Percentiles rank a stretch among this genome's conserved stretches.
phyloP scores from a whole-genome alignment of 2,329 filamentous ascomycete genomes.

The Hymenoscyphus albidus region DNA sequence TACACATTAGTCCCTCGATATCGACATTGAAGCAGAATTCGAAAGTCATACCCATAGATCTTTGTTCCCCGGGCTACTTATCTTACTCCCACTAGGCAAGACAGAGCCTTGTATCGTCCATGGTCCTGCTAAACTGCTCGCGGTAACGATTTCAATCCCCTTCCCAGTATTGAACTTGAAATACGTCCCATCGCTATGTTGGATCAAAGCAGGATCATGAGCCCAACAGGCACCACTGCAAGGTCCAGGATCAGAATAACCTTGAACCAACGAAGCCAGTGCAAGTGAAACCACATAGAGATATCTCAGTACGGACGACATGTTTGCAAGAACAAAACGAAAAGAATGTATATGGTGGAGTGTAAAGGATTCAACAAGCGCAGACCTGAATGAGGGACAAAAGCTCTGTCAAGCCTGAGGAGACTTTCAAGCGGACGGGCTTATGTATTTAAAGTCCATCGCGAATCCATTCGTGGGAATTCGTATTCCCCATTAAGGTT shows the following conservation, averaged over 20 bases:
- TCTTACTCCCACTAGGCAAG: slow-evolving; percentile 37
- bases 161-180: slow-evolving; percentile 42
- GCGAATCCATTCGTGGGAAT: no score
- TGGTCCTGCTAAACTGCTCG: slow-evolving; percentile 38
- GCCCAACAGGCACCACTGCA: slow-evolving; percentile 41
- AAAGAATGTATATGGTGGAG: not conserved
- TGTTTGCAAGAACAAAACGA: not conserved
- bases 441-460: no score
- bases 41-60: slow-evolving; percentile 39
- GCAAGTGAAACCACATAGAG: not conserved
- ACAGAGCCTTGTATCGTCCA: slow-evolving; percentile 41
- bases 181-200: slow-evolving; percentile 41
- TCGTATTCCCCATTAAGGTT: no score
- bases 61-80: slow-evolving; percentile 36
- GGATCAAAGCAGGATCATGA: slow-evolving; percentile 42
- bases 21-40: not conserved
- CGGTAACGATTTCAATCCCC: slow-evolving; percentile 39
- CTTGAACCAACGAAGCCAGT: not conserved
- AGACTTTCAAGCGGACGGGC: no score
- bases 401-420: not conserved
- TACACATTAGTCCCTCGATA: not conserved
- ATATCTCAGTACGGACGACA: slow-evolving; percentile 1
- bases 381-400: not conserved
- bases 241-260: slow-evolving; percentile 30
- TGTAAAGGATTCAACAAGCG: not conserved